Base-by-base conservation (phyloP, 2,329 filamentous ascomycete genomes). In the Ceratocystis ficicola region DNA sequence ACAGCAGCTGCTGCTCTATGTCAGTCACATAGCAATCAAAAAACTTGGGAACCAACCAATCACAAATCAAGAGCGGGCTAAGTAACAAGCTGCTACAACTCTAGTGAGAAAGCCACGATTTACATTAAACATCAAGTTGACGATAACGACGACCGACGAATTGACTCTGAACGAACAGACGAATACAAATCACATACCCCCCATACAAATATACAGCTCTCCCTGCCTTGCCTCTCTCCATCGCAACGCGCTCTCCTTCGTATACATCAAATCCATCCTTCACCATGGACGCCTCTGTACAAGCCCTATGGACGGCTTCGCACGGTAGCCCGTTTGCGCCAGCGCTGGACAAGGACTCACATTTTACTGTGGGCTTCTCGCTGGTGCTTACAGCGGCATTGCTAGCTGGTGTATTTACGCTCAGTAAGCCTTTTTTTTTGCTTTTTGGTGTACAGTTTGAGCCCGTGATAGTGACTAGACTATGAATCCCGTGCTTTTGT, bases 231-330 rank as follows among this genome's bases (percentile, higher is more conserved):
- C 55, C 30, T 22, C 36, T 44, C 60, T 46, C 44, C 17, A n/a
- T 22, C 52, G 10, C 7, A 57, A 17, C 44, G 10, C 10, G 8
- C 28, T 44, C 10, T 52, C 55, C 12, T 44, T 25, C 52, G 12
- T 41, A 25, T 10, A 44, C 15, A 10, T 15, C 44, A 41, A 22
- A 48, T 50, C 25, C 4, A 17, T 50, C n/a, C 44, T 12, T 62
- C 52, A 8, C 46, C 46, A 89, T 89, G 86, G 86, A 88, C 83
- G 84, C 86, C 73, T 90, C 89, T 81, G 80, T 95, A 77, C 86
- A 87, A 78, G 86, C 94, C 76, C 83, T 95, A 79, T 97, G 93
- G 93, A 88, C 95, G 82, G 89, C 90, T 82, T 89, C 92, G 79
- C 84, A 89, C 77, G 84, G 85, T 82, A 89, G 85, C 79, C 90